Evolutionary conservation across 106 monocot genomes (phyloP), one percentile per base, ranked within the genome.

Genomic region (Dioscorea dumetorum): DNA sequence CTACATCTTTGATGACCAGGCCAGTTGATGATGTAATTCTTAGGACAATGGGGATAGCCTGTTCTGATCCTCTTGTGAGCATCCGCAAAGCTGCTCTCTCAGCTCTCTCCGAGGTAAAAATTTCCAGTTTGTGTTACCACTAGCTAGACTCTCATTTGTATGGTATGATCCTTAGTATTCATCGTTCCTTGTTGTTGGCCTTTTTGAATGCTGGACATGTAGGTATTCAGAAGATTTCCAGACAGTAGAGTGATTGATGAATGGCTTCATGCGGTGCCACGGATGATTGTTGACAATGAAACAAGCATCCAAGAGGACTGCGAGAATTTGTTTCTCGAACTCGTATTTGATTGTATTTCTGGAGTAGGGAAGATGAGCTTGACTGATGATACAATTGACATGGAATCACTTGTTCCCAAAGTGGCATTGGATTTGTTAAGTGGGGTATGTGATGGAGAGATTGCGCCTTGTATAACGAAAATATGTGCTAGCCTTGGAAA

Each of bases 231-330:
- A 74, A 83, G 74, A 68, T 87, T 80, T 66, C 79, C 77, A 19
- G 90, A 93, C 57, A 69, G 62, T 33, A 87, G 68, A 51, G 78
- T 99, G 34, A 83, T 80, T 51, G 67, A 12, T 11, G 90, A 87
- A 70, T 99, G 99, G 99, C 92, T 99, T 72, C 86, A 80, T 70
- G 67, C 87, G 71, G 93, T 99, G 48, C 86, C 87, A 19, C 87
- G 74, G 28, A 68, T 99, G 69, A 87, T 90, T 63, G 73, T 75
- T 22, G 99, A 99, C 68, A 99, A 90, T 67, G 99, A 99, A 58
- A 85, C 85, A 18, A 87, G 81, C 82, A 83, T 99, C 67, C 89
- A 93, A 77, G 93, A 99, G 61, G 99, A 99, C 70, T 93, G 90
- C 73, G 99, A 93, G 60, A 93, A 81, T 62, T 67, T 93, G 73